Evolutionary conservation across 2,329 filamentous ascomycete genomes (phyloP), one percentile per base, ranked within the genome.

Genomic region (Davidsoniella neocaledoniae): DNA sequence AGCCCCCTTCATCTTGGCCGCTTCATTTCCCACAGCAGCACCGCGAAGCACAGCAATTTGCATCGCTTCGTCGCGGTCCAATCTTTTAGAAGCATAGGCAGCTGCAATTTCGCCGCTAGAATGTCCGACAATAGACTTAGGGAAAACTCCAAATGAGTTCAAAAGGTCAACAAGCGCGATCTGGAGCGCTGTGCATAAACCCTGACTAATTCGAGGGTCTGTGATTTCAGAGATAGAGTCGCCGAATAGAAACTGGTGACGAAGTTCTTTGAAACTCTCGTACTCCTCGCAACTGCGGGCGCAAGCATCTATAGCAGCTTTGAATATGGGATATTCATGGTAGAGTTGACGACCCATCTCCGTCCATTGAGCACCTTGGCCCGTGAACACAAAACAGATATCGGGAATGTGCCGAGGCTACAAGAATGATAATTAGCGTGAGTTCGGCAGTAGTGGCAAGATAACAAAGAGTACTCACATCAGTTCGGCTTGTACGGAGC

Each of bases 101-200:
- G 65, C 66, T 6, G 60, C 61, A 43, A 67, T 65, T 53, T 67
- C 65, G 12, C 65, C 65, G 21, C 58, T 62, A 0, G 63, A 66
- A 50, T 68, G 65, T 1, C 66, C 65, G 1, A 62, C 57, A 0
- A 65, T 61, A 5, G 54, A 53, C 12, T 54, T 37, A 0, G 63
- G 62, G 1, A 42, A 48, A 2, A 68, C 52, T 2, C 57, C 56
- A 44, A 60, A 65, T 2, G 52, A 51, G n/a, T 53, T 43, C 16
- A 65, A 55, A 0, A 66, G 54, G 7, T 67, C 60, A 1, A 67
- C 59, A 0, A 70, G 55, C 2, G 57, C 67, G 1, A 72, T 52
- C 51, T 72, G 69, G 0, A 72, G 17, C 0, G 66, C 66, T 0
- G 67, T 69, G 33, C 62, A 69, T 0, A 66, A 39, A 0, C 69